phyloP scores from a whole-genome alignment of 2,329 filamentous ascomycete genomes.

The Penicillium sp. region DNA sequence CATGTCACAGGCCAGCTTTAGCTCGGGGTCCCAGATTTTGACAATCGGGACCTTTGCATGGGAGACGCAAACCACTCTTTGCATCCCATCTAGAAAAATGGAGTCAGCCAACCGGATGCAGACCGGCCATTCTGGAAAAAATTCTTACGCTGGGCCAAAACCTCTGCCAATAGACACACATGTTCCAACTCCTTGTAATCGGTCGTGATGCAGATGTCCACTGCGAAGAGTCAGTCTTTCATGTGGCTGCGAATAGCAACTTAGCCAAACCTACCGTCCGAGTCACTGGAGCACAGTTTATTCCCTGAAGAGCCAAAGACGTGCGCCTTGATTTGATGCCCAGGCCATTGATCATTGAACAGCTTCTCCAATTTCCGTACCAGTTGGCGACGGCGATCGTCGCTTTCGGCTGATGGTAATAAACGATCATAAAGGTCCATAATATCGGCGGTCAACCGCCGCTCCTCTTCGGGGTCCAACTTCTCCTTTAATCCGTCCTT shows the following conservation, averaged over 20 bases:
- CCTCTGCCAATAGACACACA: slow-evolving; percentile 83
- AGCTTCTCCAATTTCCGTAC: slow-evolving; percentile 83
- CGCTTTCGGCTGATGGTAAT: slow-evolving; percentile 73
- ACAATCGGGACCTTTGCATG: slow-evolving; percentile 97
- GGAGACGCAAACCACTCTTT: slow-evolving; percentile 89
- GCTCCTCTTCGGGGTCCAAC: slow-evolving; percentile 66
- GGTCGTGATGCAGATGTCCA: slow-evolving; percentile 97
- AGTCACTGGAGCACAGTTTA: slow-evolving; percentile 87
- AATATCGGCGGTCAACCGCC: slow-evolving; percentile 74
- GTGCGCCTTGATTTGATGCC: slow-evolving; percentile 79
- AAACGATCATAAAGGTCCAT: slow-evolving; percentile 76
- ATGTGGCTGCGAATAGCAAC: neutral
- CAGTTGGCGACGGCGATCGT: slow-evolving; percentile 66
- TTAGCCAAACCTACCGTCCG: slow-evolving; percentile 63
- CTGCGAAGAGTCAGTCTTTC: slow-evolving; percentile 47
- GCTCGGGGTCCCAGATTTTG: slow-evolving; percentile 95
- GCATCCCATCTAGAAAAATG: slow-evolving; percentile 77
- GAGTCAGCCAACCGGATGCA: neutral
- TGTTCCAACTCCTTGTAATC: slow-evolving; percentile 79
- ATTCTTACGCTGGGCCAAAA: slow-evolving; percentile 72
- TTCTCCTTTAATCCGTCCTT: slow-evolving; percentile 63
- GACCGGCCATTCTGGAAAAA: neutral
- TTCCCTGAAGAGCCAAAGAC: slow-evolving; percentile 99
- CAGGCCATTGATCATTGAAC: slow-evolving; percentile 87
- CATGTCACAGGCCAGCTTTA: slow-evolving; percentile 88